phyloP scores from a whole-genome alignment of 2,329 filamentous ascomycete genomes.

The Calonectria hawksworthii region DNA sequence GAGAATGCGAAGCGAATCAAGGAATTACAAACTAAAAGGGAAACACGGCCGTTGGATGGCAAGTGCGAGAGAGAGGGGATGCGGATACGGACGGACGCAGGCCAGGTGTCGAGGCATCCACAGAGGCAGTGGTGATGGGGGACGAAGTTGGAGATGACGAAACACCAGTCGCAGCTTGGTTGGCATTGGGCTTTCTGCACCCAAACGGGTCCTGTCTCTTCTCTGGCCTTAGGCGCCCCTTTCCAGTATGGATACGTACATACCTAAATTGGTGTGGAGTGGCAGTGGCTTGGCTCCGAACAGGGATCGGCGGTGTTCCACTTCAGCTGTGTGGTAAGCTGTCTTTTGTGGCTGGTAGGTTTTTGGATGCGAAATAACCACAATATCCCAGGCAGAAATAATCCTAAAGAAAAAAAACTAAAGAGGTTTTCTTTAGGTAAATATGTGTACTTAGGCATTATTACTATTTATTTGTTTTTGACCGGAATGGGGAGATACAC shows the following conservation, averaged over 20 bases:
- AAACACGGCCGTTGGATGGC: constrained; percentile 2
- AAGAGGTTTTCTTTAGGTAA: background rate
- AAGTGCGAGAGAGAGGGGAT: background rate
- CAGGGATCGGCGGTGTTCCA: constrained; percentile 17
- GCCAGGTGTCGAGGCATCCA: constrained; percentile 21
- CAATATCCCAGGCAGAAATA: background rate
- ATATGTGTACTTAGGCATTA: no score
- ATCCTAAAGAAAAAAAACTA: background rate
- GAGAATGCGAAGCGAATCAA: constrained; percentile 9
- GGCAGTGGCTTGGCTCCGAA: constrained; percentile 12
- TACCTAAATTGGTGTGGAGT: constrained; percentile 10
- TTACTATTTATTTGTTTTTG: no score
- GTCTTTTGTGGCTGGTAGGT: constrained; percentile 15
- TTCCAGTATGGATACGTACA: constrained; percentile 6
- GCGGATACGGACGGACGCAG: constrained; percentile 13
- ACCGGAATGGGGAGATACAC: no score
- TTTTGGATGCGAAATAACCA: background rate
- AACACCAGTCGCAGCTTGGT: constrained; percentile 1
- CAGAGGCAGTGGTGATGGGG: constrained; percentile 18
- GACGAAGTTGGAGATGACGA: constrained; percentile 24
- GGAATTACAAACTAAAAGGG: constrained; percentile 11
- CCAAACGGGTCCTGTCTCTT: constrained; percentile 7
- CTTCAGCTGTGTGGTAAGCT: background rate
- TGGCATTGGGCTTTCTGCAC: constrained; percentile 2
- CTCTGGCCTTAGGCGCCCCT: constrained; percentile 9